These are phyloP conservation scores for Mycena capillaripes DNA, from an alignment of 768 basidiomycete genomes.

Conservation along the genomic window DNA sequence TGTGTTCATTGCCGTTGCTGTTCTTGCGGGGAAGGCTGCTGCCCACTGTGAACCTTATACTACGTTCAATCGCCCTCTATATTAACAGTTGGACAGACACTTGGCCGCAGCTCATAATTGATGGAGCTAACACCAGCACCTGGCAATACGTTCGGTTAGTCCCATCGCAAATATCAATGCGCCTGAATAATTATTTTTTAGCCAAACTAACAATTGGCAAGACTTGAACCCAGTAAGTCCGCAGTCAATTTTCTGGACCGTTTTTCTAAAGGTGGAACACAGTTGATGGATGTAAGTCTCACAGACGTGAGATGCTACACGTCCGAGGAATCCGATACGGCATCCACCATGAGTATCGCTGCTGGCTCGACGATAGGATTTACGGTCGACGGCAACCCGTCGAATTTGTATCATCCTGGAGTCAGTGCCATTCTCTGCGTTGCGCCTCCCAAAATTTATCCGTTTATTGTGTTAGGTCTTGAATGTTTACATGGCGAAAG, in stretches of 20 bases:
- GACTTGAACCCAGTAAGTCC: conserved; percentile 22
- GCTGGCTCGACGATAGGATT: conserved; percentile 47
- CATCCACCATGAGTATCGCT: conserved; percentile 44
- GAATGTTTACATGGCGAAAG: conserved; percentile 35
- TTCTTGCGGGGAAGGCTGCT: conserved; percentile 21
- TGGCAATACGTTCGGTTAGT: conserved; percentile 43
- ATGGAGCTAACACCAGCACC: conserved; percentile 34
- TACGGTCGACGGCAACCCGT: not conserved
- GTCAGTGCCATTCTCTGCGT: not conserved
- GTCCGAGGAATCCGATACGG: conserved; percentile 36
- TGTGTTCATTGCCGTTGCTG: conserved; percentile 11
- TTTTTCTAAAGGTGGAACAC: not conserved
- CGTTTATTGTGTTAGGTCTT: not conserved
- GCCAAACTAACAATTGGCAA: conserved; percentile 36
- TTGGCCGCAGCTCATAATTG: conserved; percentile 43
- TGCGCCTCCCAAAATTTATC: not conserved
- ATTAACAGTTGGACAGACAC: conserved; percentile 36
- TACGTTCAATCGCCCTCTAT: not conserved
- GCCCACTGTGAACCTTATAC: conserved; percentile 25
- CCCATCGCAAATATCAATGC: not conserved
- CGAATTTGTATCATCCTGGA: conserved; percentile 18
- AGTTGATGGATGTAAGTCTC: conserved; percentile 22
- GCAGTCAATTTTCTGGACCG: not conserved
- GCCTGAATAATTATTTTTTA: not conserved
- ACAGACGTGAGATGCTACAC: conserved; percentile 28